A percentile compares a stretch with the other conserved stretches of the same genome.
Evolutionary conservation across 2,329 filamentous ascomycete genomes (phyloP).

Genomic region (Intubia oerlemansii): DNA sequence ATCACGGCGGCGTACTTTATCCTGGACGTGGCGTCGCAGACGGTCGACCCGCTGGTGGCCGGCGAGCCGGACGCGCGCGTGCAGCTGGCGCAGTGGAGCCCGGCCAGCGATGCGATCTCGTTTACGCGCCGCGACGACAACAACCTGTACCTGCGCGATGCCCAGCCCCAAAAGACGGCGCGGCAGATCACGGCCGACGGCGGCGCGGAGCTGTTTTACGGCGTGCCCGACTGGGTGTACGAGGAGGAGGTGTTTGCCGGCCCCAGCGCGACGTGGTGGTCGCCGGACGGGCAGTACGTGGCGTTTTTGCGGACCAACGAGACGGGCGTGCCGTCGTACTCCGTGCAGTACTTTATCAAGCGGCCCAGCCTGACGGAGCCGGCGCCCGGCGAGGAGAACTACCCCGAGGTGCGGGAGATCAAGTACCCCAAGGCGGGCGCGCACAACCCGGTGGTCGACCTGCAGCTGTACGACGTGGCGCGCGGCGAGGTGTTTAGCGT

Average conservation of each 20-base stretch:
- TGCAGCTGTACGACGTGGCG: slow-evolving; percentile 72
- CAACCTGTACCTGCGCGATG: slow-evolving; percentile 60
- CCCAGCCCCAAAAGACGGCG: slow-evolving; percentile 17
- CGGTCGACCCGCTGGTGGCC: slow-evolving; percentile 56
- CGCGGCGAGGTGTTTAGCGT: slow-evolving; percentile 64
- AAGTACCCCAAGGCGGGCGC: slow-evolving; percentile 95
- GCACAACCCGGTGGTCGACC: slow-evolving; percentile 73
- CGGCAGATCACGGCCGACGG: slow-evolving; percentile 70
- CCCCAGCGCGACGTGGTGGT: slow-evolving; percentile 88
- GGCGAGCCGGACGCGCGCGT: slow-evolving; percentile 40
- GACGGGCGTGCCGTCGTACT: slow-evolving; percentile 74
- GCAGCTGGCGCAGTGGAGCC: slow-evolving; percentile 80
- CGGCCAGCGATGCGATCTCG: slow-evolving; percentile 65
- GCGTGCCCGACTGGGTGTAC: slow-evolving; percentile 93
- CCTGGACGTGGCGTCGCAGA: slow-evolving; percentile 68
- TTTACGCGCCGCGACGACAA: slow-evolving; percentile 83
- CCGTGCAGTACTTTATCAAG: slow-evolving; percentile 81
- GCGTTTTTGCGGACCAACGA: slow-evolving; percentile 91
- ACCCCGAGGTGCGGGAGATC: slow-evolving; percentile 77
- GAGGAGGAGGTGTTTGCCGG: slow-evolving; percentile 64
- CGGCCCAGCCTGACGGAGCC: slow-evolving; percentile 57
- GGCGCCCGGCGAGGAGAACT: slow-evolving; percentile 54
- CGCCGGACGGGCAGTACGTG: slow-evolving; percentile 67
- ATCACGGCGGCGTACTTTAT: slow-evolving; percentile 77
- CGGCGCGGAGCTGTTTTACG: slow-evolving; percentile 77